Evolutionary conservation across 306 rosid genomes (phyloP).

Genomic region (Abrus pulchellus): DNA sequence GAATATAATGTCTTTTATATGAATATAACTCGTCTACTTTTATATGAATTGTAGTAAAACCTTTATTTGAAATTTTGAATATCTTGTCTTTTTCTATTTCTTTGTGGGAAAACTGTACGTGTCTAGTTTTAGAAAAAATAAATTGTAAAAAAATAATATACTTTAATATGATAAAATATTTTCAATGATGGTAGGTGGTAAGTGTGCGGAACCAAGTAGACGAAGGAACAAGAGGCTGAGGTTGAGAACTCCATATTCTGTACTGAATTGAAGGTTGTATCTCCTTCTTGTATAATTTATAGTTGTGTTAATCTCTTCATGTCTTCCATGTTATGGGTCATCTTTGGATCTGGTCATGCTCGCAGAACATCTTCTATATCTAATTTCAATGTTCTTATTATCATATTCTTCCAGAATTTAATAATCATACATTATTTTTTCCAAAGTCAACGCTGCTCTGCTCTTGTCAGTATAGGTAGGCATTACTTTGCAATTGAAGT

Average conservation of each 20-base stretch:
- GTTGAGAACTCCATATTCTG: neutral
- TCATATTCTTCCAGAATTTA: neutral
- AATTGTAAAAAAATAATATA: no score
- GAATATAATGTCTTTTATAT: no score
- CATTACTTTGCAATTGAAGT: constrained; percentile 27
- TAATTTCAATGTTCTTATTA: neutral
- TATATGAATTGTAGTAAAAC: no score
- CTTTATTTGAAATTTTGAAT: no score
- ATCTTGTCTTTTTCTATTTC: no score
- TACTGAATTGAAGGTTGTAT: constrained; percentile 6
- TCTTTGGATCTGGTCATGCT: constrained; percentile 10
- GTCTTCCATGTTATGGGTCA: neutral
- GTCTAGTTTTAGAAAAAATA: no score
- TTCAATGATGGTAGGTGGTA: neutral
- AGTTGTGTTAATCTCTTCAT: neutral
- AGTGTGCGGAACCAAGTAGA: neutral
- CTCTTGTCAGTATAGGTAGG: neutral
- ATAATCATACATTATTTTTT: neutral
- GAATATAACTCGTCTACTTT: no score
- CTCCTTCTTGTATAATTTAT: neutral
- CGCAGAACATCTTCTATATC: constrained; percentile 1
- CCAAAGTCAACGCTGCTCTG: neutral
- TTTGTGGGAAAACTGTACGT: no score
- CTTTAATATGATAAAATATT: no score
- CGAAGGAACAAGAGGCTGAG: neutral